phyloP scores from a whole-genome alignment of 2,329 filamentous ascomycete genomes.

The Trichoderma koningii region DNA sequence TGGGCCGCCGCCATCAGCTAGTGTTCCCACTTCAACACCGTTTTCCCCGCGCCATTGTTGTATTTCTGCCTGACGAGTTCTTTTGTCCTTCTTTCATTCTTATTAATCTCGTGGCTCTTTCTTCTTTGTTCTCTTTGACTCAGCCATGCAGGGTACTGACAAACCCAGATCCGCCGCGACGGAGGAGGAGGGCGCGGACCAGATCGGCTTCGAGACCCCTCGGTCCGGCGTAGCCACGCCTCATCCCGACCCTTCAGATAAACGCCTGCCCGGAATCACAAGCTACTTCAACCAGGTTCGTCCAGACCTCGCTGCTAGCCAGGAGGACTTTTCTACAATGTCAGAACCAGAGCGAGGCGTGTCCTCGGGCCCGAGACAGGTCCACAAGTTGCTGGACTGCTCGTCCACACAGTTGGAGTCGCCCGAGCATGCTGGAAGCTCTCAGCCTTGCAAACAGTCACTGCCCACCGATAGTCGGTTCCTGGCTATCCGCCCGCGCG shows the following conservation, averaged over 20 bases:
- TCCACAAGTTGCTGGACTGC: conserved; percentile 33
- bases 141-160: conserved; percentile 55
- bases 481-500: conserved; percentile 23
- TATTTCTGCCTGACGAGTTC: conserved; percentile 29
- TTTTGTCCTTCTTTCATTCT: conserved; percentile 34
- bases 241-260: conserved; percentile 90
- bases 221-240: conserved; percentile 91
- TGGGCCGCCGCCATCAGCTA: conserved; percentile 47
- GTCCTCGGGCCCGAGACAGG: conserved; percentile 32
- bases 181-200: conserved; percentile 73
- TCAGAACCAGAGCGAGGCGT: conserved; percentile 42
- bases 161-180: conserved; percentile 55
- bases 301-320: conserved; percentile 70
- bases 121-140: conserved; percentile 31
- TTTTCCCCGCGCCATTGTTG: conserved; percentile 29
- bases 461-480: conserved; percentile 28
- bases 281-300: conserved; percentile 99
- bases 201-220: conserved; percentile 82
- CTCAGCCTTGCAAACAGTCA: conserved; percentile 32
- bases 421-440: conserved; percentile 35
- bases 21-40: conserved; percentile 40
- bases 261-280: conserved; percentile 92
- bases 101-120: conserved; percentile 10
- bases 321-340: conserved; percentile 41
- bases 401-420: conserved; percentile 39